Base-by-base conservation (phyloP, 2,329 filamentous ascomycete species). In the Thermoascus crustaceus region DNA sequence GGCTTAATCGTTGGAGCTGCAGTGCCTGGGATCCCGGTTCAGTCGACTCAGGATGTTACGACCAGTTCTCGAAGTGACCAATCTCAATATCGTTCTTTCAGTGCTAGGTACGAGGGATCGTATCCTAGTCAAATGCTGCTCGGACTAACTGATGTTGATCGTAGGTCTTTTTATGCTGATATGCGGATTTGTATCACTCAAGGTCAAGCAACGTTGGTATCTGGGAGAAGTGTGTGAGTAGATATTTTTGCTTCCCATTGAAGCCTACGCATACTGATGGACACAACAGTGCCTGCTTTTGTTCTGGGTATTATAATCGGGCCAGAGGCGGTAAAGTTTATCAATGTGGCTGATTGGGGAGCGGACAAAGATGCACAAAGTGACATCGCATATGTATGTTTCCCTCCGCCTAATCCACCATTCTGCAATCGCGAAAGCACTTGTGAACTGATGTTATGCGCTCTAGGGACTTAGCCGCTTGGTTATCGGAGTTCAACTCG, bases 401-500 rank as follows among this genome's bases (percentile, higher is more conserved):
- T 6, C 16, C 16, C 13, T 9, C 5, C 7, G 4, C 2, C n/a
- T 6, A 14, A 5, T n/a, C n/a, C n/a, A n/a, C n/a, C n/a, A n/a
- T n/a, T n/a, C n/a, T n/a, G n/a, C n/a, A n/a, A n/a, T n/a, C n/a
- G n/a, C n/a, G n/a, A n/a, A n/a, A n/a, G n/a, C n/a, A 9, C 17
- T n/a, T n/a, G 16, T 8, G 17, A 24, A 16, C n/a, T 17, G 10
- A 11, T 32, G 17, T 44, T 49, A 30, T 45, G 16, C 2, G 5
- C 26, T 3, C 4, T 11, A 67, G 52, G 69, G 69, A 8, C 47
- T 78, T 5, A 68, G 67, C 41, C 67, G 76, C n/a, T 61, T 80
- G 18, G 73, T 79, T 39, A 78, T 80, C 37, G 73, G 75, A 3
- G 65, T 79, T 2, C 75, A 80, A 44, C 63, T 79, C n/a, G 64